Evolutionary conservation across 495 filamentous ascomycete genomes (phyloP).

Genomic region (Aspergillus kassunensis): DNA sequence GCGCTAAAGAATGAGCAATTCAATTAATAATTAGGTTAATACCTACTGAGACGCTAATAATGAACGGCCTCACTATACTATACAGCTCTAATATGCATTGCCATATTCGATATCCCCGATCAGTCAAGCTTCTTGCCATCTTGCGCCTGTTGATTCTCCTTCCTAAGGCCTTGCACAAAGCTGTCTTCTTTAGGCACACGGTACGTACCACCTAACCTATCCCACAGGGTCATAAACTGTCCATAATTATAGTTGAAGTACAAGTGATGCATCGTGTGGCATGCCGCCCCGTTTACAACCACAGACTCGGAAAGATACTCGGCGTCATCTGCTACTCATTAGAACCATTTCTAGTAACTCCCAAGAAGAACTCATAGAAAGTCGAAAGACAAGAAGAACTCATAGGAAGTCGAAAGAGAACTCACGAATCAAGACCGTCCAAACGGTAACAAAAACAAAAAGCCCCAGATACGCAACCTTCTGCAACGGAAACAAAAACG

Average conservation of each 20-base stretch:
- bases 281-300: conserved; percentile 88
- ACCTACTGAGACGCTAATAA: too few relatives aligned
- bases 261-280: conserved; percentile 90
- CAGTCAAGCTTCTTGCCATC: conserved; percentile 52
- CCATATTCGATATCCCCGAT: background rate
- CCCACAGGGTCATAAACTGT: conserved; percentile 92
- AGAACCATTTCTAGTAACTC: background rate
- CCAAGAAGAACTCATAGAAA: background rate
- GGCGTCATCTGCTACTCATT: conserved; percentile 60
- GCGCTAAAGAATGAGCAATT: too few relatives aligned
- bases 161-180: background rate
- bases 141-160: conserved; percentile 55
- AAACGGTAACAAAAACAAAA: conserved; percentile 89
- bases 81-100: too few relatives aligned
- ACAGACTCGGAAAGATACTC: conserved; percentile 80
- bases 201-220: conserved; percentile 82
- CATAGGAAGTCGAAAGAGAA: background rate
- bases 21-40: too few relatives aligned
- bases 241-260: conserved; percentile 99
- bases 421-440: conserved; percentile 85
- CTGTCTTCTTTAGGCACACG: conserved; percentile 59
- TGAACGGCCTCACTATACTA: too few relatives aligned
- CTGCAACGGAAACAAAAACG: conserved; percentile 85
- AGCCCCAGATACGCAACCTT: conserved; percentile 80
- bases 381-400: background rate